Percentiles rank a stretch among this genome's conserved stretches.
These are phyloP conservation scores for Zymoseptoria brevis DNA, from an alignment of 2,329 filamentous ascomycete species.

Conservation along the genomic window DNA sequence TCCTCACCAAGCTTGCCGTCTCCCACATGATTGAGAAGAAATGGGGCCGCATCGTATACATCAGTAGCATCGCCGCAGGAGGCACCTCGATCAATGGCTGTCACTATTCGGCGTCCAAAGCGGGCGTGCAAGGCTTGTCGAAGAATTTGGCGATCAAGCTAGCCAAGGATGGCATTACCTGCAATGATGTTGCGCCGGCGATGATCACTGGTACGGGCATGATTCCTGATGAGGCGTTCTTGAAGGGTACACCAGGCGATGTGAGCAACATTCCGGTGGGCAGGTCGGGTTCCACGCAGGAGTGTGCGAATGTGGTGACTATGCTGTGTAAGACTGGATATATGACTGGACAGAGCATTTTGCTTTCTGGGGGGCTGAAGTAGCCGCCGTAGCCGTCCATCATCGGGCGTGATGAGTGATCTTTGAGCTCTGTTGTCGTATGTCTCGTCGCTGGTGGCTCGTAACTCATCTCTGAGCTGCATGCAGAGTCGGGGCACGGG, in stretches of 20 bases:
- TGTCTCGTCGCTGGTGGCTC: too few species aligned
- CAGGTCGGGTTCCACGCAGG: slow-evolving; percentile 49
- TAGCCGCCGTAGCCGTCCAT: neutral
- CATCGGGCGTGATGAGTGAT: too few species aligned
- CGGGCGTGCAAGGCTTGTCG: slow-evolving; percentile 55
- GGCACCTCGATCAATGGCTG: slow-evolving; percentile 54
- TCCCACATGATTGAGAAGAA: slow-evolving; percentile 51
- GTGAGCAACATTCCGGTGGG: slow-evolving; percentile 53
- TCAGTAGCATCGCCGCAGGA: slow-evolving; percentile 56
- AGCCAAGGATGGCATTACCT: slow-evolving; percentile 54
- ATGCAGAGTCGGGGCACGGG: too few species aligned
- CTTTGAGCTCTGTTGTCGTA: too few species aligned
- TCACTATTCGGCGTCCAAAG: slow-evolving; percentile 26
- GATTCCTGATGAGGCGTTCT: slow-evolving; percentile 48
- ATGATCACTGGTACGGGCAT: slow-evolving; percentile 55
- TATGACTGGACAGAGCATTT: slow-evolving; percentile 26
- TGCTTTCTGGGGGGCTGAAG: slow-evolving; percentile 26
- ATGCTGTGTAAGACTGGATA: slow-evolving; percentile 57
- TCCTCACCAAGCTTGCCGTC: slow-evolving; percentile 53
- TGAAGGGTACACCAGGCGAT: slow-evolving; percentile 43
- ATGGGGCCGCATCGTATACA: slow-evolving; percentile 59
- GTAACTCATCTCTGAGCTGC: too few species aligned
- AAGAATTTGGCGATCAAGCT: slow-evolving; percentile 55
- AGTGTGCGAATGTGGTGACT: slow-evolving; percentile 53
- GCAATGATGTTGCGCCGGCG: slow-evolving; percentile 62